These are phyloP conservation scores for Boletus rufocinnamomeus DNA, from an alignment of 768 basidiomycete genomes.

Conservation along the genomic window DNA sequence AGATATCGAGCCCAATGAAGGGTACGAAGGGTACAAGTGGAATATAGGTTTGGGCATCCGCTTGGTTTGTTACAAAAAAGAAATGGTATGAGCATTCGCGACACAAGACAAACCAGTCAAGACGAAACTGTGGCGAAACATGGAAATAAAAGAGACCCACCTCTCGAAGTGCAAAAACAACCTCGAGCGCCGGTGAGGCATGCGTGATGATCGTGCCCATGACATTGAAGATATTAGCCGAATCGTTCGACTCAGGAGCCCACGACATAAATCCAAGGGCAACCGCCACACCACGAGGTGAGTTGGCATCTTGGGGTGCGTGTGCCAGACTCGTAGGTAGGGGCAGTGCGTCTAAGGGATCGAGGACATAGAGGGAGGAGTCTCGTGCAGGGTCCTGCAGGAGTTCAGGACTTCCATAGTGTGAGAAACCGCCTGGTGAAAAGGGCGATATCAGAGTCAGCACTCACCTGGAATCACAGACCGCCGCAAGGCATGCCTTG, in stretches of 20 bases:
- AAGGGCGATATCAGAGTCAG: not conserved
- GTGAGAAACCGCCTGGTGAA: not conserved
- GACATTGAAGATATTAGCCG: slow-evolving; percentile 46
- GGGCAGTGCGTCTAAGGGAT: slow-evolving; percentile 73
- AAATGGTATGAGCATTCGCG: not conserved
- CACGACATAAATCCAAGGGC: slow-evolving; percentile 78
- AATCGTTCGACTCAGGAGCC: slow-evolving; percentile 52
- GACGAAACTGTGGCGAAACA: not conserved
- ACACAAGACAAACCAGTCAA: not conserved
- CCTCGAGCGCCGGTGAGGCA: slow-evolving; percentile 55
- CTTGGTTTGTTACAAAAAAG: slow-evolving; percentile 25
- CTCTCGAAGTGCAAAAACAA: slow-evolving; percentile 54
- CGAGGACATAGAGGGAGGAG: slow-evolving; percentile 78
- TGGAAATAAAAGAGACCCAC: slow-evolving; percentile 26
- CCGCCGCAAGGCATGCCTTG: slow-evolving; percentile 65
- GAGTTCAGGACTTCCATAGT: slow-evolving; percentile 63
- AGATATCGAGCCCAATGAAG: slow-evolving; percentile 11
- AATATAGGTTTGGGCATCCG: slow-evolving; percentile 28
- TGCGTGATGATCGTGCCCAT: slow-evolving; percentile 61
- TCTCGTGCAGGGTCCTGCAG: slow-evolving; percentile 60
- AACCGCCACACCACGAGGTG: slow-evolving; percentile 60
- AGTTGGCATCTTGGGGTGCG: slow-evolving; percentile 11
- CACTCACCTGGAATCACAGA: slow-evolving; percentile 55
- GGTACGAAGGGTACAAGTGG: slow-evolving; percentile 15
- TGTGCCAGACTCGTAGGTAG: slow-evolving; percentile 49